Conservation (phyloP, 106 monocot species). For the Triglochin maritima region DNA sequence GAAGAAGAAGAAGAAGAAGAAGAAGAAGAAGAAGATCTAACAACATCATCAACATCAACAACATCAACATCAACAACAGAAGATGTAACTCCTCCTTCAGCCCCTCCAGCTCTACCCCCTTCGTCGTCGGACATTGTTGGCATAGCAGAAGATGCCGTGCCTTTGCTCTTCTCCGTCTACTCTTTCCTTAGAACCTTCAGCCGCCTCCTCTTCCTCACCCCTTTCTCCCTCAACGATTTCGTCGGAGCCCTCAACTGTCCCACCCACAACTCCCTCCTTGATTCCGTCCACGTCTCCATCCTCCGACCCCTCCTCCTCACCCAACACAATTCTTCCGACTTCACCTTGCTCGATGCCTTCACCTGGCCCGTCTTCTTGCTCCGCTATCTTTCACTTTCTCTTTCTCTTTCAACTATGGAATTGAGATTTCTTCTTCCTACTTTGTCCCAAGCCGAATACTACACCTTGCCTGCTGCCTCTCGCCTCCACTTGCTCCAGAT, state of each 20-base stretch:
- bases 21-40: too few species aligned
- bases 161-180: slow-evolving; percentile 67
- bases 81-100: too few species aligned
- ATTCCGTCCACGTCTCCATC: slow-evolving; percentile 59
- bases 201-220: slow-evolving; percentile 58
- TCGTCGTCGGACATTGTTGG: slow-evolving; percentile 57
- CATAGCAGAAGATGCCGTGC: slow-evolving; percentile 44
- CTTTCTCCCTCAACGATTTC: slow-evolving; percentile 67
- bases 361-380: slow-evolving; percentile 82
- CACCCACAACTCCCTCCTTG: slow-evolving; percentile 47
- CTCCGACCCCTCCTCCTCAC: background rate
- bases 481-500: slow-evolving; percentile 66
- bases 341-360: slow-evolving; percentile 65
- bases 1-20: too few species aligned
- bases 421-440: slow-evolving; percentile 11
- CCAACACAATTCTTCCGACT: slow-evolving; percentile 39
- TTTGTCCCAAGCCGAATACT: slow-evolving; percentile 40
- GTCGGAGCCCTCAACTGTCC: slow-evolving; percentile 55
- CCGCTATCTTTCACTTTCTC: slow-evolving; percentile 46
- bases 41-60: too few species aligned
- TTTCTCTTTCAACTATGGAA: slow-evolving; percentile 19
- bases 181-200: slow-evolving; percentile 79
- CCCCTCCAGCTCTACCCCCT: slow-evolving; percentile 29
- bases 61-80: too few species aligned
- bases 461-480: slow-evolving; percentile 34